Evolutionary conservation across 306 rosid genomes (phyloP), one percentile per base, ranked within the genome.

Genomic region (Sophora flavescens): DNA sequence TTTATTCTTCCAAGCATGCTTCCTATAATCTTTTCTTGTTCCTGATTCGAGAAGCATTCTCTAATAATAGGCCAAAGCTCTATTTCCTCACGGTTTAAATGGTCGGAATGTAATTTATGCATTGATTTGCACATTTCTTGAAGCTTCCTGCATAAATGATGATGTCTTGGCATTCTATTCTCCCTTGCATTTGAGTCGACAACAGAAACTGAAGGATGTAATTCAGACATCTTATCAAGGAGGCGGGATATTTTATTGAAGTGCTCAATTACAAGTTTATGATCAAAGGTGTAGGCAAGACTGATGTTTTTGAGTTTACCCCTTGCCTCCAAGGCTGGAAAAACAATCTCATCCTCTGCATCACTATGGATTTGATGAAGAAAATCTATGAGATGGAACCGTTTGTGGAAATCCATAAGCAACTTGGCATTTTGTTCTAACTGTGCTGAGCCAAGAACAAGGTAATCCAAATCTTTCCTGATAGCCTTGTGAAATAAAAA

Each of bases 401-500:
- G 84, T 68, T 50, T 86, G 17, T 48, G 60, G 81, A 95, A 92
- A 61, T 90, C 93, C 76, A 71, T 14, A 4, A 95, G 82, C 78
- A 85, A 78, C 67, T 79, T 72, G 72, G 45, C 80, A 81, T 92
- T 86, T 75, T 83, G 84, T 50, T 87, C 89, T 84, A 95, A 81
- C 85, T 89, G 90, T 65, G 89, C 84, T 54, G 98, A 95, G 68
- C 92, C 88, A 81, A 66, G 78, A 59, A 92, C 93, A 45, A 95
- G 88, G 89, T 86, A 89, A 30, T 90, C 97, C 90, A 95, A 79
- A 79, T 95, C 98, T 77, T 87, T 88, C 91, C 83, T 95, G 72
- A 95, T 88, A 74, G 97, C 98, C 87, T 92, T 92, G 89, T 95
- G 98, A 84, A 92, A 85, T 87, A 86, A 88, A 82, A 90, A 86